Evolutionary conservation across 495 filamentous ascomycete species (phyloP).

Genomic region (Thozetella sp.): DNA sequence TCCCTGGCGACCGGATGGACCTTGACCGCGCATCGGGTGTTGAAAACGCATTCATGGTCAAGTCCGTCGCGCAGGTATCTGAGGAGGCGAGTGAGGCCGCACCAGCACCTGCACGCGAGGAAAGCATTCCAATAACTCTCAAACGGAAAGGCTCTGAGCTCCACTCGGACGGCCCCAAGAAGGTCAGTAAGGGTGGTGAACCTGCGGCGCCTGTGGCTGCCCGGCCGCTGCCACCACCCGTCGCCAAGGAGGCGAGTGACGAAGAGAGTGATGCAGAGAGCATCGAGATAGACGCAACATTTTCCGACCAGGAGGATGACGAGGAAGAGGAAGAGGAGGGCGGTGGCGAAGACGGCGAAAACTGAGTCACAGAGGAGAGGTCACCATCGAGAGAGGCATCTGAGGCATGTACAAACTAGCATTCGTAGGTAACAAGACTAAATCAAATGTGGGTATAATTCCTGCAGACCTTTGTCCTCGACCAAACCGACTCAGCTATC

Average conservation of each 20-base stretch:
- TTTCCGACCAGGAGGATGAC: slow-evolving; percentile 21
- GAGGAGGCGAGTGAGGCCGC: neutral
- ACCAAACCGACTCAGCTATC: neutral
- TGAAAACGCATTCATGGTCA: neutral
- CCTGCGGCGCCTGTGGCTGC: neutral
- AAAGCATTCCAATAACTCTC: neutral
- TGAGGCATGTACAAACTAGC: neutral
- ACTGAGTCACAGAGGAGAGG: no score
- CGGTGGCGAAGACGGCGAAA: slow-evolving; percentile 7
- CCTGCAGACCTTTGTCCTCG: neutral
- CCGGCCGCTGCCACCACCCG: neutral
- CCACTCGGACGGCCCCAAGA: neutral
- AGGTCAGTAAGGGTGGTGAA: slow-evolving; percentile 3
- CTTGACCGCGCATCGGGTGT: neutral
- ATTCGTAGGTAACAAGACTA: neutral
- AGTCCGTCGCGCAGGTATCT: neutral
- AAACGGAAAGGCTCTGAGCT: neutral
- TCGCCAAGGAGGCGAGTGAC: slow-evolving; percentile 18
- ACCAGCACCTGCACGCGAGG: neutral
- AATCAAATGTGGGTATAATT: neutral
- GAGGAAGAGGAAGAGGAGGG: slow-evolving; percentile 20
- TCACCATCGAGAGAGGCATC: no score
- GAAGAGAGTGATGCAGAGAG: slow-evolving; percentile 21
- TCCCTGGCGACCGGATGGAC: neutral
- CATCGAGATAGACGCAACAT: slow-evolving; percentile 27